These are phyloP conservation scores for Tritrichomonas musculus DNA, from an alignment of 208 protist genomes.

Conservation along the genomic window DNA sequence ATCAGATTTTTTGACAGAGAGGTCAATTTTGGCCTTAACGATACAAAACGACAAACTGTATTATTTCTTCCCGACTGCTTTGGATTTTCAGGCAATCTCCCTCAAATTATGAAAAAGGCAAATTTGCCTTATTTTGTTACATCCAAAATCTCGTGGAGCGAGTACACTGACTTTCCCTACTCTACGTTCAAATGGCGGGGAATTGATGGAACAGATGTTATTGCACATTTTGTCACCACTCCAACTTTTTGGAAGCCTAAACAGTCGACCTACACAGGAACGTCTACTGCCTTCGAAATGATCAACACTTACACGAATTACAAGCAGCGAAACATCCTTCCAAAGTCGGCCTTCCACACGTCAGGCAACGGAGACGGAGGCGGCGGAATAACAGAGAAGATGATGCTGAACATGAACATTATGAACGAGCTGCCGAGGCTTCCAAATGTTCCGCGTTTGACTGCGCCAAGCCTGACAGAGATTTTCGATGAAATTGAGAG, in stretches of 20 bases:
- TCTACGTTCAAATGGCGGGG: constrained; percentile 29
- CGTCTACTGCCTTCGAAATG: neutral
- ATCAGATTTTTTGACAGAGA: neutral
- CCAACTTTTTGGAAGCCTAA: neutral
- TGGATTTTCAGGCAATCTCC: neutral
- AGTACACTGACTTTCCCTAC: neutral
- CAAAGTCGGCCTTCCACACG: neutral
- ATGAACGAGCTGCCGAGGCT: neutral
- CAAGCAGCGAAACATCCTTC: neutral
- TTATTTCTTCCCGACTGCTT: constrained; percentile 1
- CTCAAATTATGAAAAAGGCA: neutral
- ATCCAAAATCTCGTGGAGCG: constrained; percentile 1
- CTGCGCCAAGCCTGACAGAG: neutral
- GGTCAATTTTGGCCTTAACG: constrained; percentile 1
- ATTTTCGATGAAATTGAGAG: neutral
- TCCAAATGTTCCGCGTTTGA: neutral
- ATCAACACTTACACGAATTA: neutral
- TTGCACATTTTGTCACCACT: constrained; percentile 30
- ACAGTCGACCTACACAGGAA: neutral
- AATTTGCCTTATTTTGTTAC: neutral
- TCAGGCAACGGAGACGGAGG: constrained; percentile 39
- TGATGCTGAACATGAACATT: neutral
- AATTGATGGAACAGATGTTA: constrained; percentile 33
- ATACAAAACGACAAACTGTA: neutral
- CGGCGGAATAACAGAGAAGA: constrained; percentile 31